Evolutionary conservation across 441 rosid genomes (phyloP), one percentile per base, ranked within the genome.

Genomic region (Adansonia rubrostipa): DNA sequence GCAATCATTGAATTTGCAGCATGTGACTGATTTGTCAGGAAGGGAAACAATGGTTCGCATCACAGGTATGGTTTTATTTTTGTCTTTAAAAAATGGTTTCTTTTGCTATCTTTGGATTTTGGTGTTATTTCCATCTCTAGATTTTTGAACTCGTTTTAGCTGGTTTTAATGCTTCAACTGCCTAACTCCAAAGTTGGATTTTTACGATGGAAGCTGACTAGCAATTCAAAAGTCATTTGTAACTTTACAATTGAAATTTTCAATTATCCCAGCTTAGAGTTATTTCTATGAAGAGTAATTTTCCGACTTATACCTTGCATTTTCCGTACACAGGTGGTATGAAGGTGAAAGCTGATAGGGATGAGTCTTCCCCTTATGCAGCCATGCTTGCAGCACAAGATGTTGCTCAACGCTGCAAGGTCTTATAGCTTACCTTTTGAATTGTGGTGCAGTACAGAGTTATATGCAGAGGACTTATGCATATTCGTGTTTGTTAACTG

Each of bases 311-410:
- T 15, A 20, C 22, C 19, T 76, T n/a, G 4, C 9, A 2, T 63
- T 3, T 8, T 15, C 5, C 17, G 9, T 8, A 48, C 47, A 2
- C 78, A 88, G 92, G 91, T 53, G 93, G 93, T 28, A 89, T 91
- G 92, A 88, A 89, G 84, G 92, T 89, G 53, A 91, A 91, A 80
- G 94, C 92, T 4, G 92, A 91, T 71, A 83, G 92, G 56, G 92
- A 91, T 66, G 92, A 91, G 68, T 89, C 92, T 1, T 91, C 94
- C 28, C 92, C 92, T n/a, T 91, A 91, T 68, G 93, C 93, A 14
- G 93, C 95, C 66, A 91, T 91, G 95, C 93, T 91, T 87, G 93
- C 90, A 69, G 92, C 92, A 6, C 95, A 89, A 80, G 93, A 91
- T 81, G 92, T 91, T 75, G 73, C 92, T 80, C 86, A 87, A 81